Evolutionary conservation across 208 protist genomes (phyloP).

Genomic region (Trypanosoma lewisi): DNA sequence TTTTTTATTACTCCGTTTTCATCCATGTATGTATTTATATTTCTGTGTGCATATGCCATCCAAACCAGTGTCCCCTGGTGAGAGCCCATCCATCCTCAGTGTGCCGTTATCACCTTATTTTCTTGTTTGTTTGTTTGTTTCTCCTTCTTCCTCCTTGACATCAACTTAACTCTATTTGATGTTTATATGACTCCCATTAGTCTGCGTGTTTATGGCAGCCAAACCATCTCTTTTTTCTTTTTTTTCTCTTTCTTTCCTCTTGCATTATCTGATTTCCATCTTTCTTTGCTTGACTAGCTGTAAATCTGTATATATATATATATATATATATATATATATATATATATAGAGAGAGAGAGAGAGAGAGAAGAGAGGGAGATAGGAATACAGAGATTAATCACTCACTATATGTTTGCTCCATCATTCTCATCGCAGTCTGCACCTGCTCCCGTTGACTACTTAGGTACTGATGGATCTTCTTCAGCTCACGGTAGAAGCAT

Average conservation of each 20-base stretch:
- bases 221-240: background rate
- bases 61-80: too few relatives aligned
- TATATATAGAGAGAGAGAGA: too few relatives aligned
- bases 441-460: conserved; percentile 13
- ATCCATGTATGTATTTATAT: too few relatives aligned
- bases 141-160: background rate
- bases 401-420: background rate
- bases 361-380: too few relatives aligned
- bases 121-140: background rate
- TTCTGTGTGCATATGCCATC: too few relatives aligned
- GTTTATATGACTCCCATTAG: too few relatives aligned
- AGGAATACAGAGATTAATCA: too few relatives aligned
- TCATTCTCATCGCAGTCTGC: background rate
- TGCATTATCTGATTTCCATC: background rate
- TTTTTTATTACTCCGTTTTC: too few relatives aligned
- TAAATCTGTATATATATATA: background rate
- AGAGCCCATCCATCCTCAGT: too few relatives aligned
- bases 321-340: background rate
- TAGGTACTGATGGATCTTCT: conserved; percentile 1
- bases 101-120: conserved; percentile 10
- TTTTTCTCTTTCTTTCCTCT: background rate
- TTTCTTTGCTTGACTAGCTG: background rate
- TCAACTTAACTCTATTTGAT: too few relatives aligned
- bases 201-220: too few relatives aligned
- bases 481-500: conserved; percentile 13